phyloP scores from a whole-genome alignment of 495 filamentous ascomycete genomes.

The Aspergillus olivimuriae region DNA sequence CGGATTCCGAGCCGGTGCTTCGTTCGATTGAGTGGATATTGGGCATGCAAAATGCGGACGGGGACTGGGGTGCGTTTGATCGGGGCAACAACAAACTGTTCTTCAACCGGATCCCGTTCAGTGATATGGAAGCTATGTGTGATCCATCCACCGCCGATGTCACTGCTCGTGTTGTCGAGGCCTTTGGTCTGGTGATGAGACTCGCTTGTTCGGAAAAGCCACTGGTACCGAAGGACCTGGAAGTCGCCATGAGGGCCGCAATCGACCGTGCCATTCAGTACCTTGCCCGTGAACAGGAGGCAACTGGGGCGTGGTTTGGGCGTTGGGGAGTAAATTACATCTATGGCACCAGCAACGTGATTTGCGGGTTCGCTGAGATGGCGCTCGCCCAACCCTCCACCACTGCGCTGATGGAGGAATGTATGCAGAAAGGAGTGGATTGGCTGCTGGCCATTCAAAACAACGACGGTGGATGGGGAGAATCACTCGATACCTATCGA shows the following conservation, averaged over 20 bases:
- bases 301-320: constrained; percentile 25
- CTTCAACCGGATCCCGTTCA: constrained; percentile 37
- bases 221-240: neutral
- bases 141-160: constrained; percentile 31
- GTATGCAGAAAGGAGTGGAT: constrained; percentile 3
- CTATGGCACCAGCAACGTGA: constrained; percentile 30
- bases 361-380: constrained; percentile 15
- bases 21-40: constrained; percentile 28
- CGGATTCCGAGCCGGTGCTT: constrained; percentile 6
- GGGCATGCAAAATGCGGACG: constrained; percentile 41
- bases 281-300: constrained; percentile 18
- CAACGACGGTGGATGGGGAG: constrained; percentile 32
- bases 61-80: constrained; percentile 41
- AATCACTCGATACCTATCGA: constrained; percentile 19
- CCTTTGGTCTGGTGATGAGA: constrained; percentile 26
- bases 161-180: constrained; percentile 32
- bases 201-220: neutral
- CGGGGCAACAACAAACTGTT: constrained; percentile 29
- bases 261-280: constrained; percentile 13
- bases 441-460: constrained; percentile 28
- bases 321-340: constrained; percentile 34
- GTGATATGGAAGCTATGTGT: constrained; percentile 36
- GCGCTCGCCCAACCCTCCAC: neutral
- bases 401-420: neutral
- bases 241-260: neutral